Evolutionary conservation across 306 rosid genomes (phyloP).

Genomic region (Dalbergia oliveri): DNA sequence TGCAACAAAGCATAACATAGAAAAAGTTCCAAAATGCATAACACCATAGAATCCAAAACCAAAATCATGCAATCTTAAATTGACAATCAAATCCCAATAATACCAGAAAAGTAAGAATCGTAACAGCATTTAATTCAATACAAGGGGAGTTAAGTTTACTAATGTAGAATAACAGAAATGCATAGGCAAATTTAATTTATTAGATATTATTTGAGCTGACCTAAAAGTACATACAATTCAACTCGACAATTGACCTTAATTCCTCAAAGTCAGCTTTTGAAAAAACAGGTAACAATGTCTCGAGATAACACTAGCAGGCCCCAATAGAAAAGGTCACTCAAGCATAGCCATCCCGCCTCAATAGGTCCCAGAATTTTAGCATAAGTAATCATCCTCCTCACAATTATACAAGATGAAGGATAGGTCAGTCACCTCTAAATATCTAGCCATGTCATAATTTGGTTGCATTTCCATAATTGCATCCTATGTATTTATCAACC

Average conservation of each 20-base stretch:
- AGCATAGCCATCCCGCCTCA: background rate
- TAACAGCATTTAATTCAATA: background rate
- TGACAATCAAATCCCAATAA: background rate
- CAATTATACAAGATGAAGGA: constrained; percentile 7
- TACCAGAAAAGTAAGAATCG: background rate
- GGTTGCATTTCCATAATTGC: background rate
- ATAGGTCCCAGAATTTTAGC: background rate
- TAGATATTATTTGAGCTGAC: background rate
- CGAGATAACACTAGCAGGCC: constrained; percentile 1
- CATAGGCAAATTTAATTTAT: background rate
- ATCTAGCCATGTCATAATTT: background rate
- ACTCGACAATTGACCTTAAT: background rate
- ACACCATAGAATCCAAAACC: no score
- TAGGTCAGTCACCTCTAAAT: background rate
- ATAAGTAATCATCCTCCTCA: background rate
- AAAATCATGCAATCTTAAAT: no score
- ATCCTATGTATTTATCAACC: background rate
- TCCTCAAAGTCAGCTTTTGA: background rate
- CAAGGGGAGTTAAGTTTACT: background rate
- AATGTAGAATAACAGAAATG: background rate
- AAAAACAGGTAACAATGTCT: background rate
- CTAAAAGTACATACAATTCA: background rate
- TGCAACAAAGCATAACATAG: no score
- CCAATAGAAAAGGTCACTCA: background rate
- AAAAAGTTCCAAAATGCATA: no score